Evolutionary conservation across 2,329 filamentous ascomycete genomes (phyloP), one percentile per base, ranked within the genome.

Genomic region (Xylariales sp.): DNA sequence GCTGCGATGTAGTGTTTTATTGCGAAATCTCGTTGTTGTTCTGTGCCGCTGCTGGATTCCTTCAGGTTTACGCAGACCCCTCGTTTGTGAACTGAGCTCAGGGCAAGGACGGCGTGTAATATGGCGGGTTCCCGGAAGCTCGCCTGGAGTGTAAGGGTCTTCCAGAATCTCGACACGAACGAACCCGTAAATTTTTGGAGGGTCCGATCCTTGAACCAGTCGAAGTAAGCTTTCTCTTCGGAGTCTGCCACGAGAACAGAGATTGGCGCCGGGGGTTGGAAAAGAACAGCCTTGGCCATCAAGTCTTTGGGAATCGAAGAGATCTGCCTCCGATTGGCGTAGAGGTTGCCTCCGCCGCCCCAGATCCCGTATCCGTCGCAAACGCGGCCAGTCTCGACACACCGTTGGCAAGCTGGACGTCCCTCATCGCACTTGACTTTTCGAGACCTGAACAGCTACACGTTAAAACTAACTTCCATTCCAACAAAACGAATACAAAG

Each of bases 181-280:
- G 53, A 51, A 1, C 62, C 63, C 0, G 56, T 57, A 1, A 69
- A 41, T 37, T 66, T 67, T 4, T 49, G 44, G 1, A 49, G 50
- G 5, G 61, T 67, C 15, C 60, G 59, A 23, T 49, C 49, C 13
- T 56, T 57, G 51, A 74, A 74, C 59, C 66, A 72, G 12, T 67
- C 60, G 13, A 70, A 59, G 38, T 52, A 59, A 1, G 37, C 37
- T 10, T 48, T 46, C 29, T 69, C 62, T 21, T 63, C 54, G 6
- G 40, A 33, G 40, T 19, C 53, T 15, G 44, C 25, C 3, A 43
- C 36, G 13, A 33, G 16, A 45, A 41, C 2, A 41, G 33, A 14
- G 24, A 36, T 4, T 40, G 40, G 35, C 42, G 16, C n/a, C 18
- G 24, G 28, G n/a, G 41, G 46, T 20, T 40, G 49, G 37, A 29